Conservation (phyloP, 345 rosid genomes). For the Rubroshorea leprosula region DNA sequence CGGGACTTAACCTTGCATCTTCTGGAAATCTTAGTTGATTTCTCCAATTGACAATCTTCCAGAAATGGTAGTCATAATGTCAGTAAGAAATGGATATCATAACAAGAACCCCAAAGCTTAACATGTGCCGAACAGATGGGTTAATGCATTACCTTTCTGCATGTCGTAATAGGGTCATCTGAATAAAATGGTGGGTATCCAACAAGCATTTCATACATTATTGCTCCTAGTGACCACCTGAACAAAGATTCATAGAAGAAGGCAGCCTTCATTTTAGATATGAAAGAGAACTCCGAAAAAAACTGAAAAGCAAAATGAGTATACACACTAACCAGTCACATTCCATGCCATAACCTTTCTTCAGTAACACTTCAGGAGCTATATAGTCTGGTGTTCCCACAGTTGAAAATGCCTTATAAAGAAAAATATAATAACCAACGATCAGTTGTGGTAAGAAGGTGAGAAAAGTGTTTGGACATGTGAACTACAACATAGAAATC, state of each 20-base stretch:
- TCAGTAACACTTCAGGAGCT: slow-evolving; percentile 91
- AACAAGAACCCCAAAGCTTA: background rate
- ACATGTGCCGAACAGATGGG: slow-evolving; percentile 9
- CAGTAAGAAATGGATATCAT: background rate
- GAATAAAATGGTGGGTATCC: slow-evolving; percentile 98
- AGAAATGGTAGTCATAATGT: slow-evolving; percentile 11
- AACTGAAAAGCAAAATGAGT: slow-evolving; percentile 11
- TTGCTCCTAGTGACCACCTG: slow-evolving; percentile 99
- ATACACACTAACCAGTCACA: slow-evolving; percentile 81
- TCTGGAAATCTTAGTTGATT: slow-evolving; percentile 85
- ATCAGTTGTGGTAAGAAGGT: no score
- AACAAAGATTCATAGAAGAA: slow-evolving; percentile 17
- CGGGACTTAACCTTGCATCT: slow-evolving; percentile 56
- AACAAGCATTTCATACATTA: slow-evolving; percentile 95
- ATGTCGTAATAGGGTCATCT: slow-evolving; percentile 84
- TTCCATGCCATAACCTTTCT: slow-evolving; percentile 99
- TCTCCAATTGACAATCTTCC: slow-evolving; percentile 90
- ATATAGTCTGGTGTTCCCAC: slow-evolving; percentile 97
- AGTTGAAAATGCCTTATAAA: slow-evolving; percentile 83
- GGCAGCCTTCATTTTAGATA: background rate
- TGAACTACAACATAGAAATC: slow-evolving; percentile 4
- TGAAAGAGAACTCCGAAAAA: background rate
- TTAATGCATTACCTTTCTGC: slow-evolving; percentile 72
- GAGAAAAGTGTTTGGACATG: background rate
- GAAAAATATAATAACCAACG: background rate